These are phyloP conservation scores for Aquilaria sinensis DNA, from an alignment of 345 rosid species.

Conservation along the genomic window DNA sequence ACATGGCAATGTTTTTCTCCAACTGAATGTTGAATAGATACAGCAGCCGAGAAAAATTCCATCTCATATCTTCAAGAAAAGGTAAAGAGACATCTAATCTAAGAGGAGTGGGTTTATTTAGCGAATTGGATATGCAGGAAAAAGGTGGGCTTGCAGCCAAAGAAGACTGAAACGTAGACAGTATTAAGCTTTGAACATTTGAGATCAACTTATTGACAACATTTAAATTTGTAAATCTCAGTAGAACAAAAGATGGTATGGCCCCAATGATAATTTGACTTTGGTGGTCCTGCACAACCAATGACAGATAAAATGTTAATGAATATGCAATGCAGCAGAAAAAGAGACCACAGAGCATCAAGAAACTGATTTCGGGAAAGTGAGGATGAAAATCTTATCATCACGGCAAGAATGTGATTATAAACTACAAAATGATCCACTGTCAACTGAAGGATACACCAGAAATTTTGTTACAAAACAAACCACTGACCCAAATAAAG, in stretches of 20 bases:
- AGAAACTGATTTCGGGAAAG: neutral
- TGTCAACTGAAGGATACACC: conserved; percentile 2
- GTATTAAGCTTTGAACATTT: conserved; percentile 33
- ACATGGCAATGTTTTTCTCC: conserved; percentile 92
- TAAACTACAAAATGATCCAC: neutral
- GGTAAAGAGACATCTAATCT: conserved; percentile 67
- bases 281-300: conserved; percentile 42
- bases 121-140: conserved; percentile 79
- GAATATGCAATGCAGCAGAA: conserved; percentile 3
- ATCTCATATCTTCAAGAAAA: conserved; percentile 58
- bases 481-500: too few relatives aligned
- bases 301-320: conserved; percentile 15
- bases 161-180: conserved; percentile 26
- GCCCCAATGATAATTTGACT: conserved; percentile 32
- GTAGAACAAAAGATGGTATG: conserved; percentile 34
- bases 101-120: conserved; percentile 74
- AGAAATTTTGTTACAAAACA: neutral
- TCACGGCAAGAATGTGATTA: neutral
- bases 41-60: conserved; percentile 65
- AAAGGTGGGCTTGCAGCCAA: conserved; percentile 37
- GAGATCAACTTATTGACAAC: conserved; percentile 21
- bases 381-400: conserved; percentile 4
- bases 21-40: conserved; percentile 84
- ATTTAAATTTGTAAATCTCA: conserved; percentile 29
- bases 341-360: neutral